A percentile compares a stretch with the other conserved stretches of the same genome.
Conservation (phyloP, 306 rosid genomes). For the Sophora flavescens region DNA sequence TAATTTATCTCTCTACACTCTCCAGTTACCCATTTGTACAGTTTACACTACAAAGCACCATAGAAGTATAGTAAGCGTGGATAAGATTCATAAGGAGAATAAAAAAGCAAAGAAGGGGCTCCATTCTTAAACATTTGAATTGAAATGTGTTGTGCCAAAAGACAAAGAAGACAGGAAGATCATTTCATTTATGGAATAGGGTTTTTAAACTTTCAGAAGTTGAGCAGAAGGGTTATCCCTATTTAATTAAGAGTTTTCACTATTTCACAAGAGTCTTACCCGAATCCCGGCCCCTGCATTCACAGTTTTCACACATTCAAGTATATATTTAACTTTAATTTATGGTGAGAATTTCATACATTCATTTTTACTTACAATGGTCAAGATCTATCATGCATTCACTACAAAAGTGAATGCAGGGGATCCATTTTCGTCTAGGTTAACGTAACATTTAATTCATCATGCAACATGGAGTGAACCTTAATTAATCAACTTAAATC, state of each 20-base stretch:
- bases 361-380: no score
- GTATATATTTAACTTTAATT: no score
- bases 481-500: no score
- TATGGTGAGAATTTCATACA: no score
- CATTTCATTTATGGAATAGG: background rate
- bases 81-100: conserved; percentile 25
- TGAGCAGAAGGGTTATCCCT: background rate
- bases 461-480: no score
- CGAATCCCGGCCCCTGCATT: no score
- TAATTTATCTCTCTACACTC: background rate
- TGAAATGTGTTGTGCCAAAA: background rate
- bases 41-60: background rate
- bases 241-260: background rate
- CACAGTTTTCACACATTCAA: no score
- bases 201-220: background rate
- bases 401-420: no score
- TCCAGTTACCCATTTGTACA: background rate
- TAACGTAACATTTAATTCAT: no score
- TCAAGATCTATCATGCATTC: no score
- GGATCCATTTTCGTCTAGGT: no score
- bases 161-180: background rate
- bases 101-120: background rate
- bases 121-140: background rate
- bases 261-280: no score
- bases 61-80: background rate